Percentiles rank a stretch among this genome's conserved stretches.
phyloP scores from a whole-genome alignment of 768 basidiomycete genomes.

The Nevesoporus exiguus region DNA sequence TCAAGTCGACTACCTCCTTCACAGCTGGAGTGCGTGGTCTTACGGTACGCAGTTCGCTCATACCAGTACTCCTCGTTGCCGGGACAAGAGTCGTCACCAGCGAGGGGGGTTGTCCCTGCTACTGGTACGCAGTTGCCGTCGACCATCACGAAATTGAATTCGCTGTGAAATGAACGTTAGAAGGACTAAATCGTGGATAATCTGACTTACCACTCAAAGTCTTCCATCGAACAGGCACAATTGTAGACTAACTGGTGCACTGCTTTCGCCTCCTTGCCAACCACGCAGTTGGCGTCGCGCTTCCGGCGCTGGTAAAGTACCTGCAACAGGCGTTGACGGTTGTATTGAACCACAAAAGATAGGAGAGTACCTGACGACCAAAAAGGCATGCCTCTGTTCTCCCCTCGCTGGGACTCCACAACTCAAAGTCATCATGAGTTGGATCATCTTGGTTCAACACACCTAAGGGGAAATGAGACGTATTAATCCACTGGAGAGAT shows the following conservation, averaged over 20 bases:
- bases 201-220: constrained; percentile 90
- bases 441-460: constrained; percentile 66
- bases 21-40: constrained; percentile 87
- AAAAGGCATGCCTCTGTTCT: constrained; percentile 89
- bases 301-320: constrained; percentile 88
- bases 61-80: constrained; percentile 82
- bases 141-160: constrained; percentile 86
- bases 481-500: not conserved
- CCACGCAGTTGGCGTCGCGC: constrained; percentile 75
- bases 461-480: constrained; percentile 50
- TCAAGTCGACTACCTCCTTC: constrained; percentile 79
- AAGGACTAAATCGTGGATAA: not conserved
- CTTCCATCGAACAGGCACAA: constrained; percentile 67
- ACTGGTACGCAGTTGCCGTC: constrained; percentile 76
- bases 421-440: constrained; percentile 87
- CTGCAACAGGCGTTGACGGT: constrained; percentile 36
- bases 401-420: constrained; percentile 93
- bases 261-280: constrained; percentile 65
- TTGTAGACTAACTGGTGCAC: constrained; percentile 54
- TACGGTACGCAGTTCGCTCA: constrained; percentile 86
- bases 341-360: not conserved
- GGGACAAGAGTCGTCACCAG: constrained; percentile 60
- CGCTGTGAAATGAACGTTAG: constrained; percentile 44
- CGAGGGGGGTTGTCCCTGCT: constrained; percentile 60
- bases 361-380: constrained; percentile 68